A percentile compares a stretch with the other conserved stretches of the same genome.
Evolutionary conservation across 2,329 filamentous ascomycete species (phyloP).

Genomic region (Alternaria burnsii): DNA sequence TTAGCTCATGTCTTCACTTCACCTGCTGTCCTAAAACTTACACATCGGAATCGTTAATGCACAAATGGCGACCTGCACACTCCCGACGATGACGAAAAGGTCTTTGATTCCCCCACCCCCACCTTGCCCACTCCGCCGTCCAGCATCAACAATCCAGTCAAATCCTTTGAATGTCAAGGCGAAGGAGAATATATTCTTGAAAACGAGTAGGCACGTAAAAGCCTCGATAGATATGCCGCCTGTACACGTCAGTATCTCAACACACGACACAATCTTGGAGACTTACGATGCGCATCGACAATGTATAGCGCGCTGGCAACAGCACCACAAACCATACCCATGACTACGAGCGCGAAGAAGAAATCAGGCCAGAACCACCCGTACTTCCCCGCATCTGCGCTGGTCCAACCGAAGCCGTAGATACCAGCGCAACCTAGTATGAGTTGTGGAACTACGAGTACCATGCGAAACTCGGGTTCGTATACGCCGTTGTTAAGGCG

Average conservation of each 20-base stretch:
- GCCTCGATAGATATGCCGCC: constrained; percentile 84
- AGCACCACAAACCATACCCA: constrained; percentile 90
- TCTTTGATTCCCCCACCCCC: constrained; percentile 63
- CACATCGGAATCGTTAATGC: constrained; percentile 77
- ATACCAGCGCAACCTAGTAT: constrained; percentile 79
- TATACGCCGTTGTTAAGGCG: constrained; percentile 80
- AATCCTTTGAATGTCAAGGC: constrained; percentile 84
- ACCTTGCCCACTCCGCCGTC: constrained; percentile 5
- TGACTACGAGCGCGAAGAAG: constrained; percentile 85
- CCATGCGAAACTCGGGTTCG: constrained; percentile 88
- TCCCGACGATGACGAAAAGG: constrained; percentile 75
- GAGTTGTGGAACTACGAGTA: constrained; percentile 83
- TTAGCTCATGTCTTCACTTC: constrained; percentile 1
- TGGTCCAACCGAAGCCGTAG: constrained; percentile 83
- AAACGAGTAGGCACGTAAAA: constrained; percentile 88
- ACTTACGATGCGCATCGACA: constrained; percentile 83
- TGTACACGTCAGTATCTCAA: constrained; percentile 40
- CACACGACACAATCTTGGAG: constrained; percentile 1
- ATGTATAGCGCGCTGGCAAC: constrained; percentile 88
- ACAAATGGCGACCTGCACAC: constrained; percentile 81
- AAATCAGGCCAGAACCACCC: constrained; percentile 78
- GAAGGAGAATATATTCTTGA: constrained; percentile 95
- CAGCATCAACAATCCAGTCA: constrained; percentile 74
- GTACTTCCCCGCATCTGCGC: constrained; percentile 67
- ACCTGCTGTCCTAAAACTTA: constrained; percentile 61